These are phyloP conservation scores for Westerdykella ornata DNA, from an alignment of 2,329 filamentous ascomycete species.

Conservation along the genomic window DNA sequence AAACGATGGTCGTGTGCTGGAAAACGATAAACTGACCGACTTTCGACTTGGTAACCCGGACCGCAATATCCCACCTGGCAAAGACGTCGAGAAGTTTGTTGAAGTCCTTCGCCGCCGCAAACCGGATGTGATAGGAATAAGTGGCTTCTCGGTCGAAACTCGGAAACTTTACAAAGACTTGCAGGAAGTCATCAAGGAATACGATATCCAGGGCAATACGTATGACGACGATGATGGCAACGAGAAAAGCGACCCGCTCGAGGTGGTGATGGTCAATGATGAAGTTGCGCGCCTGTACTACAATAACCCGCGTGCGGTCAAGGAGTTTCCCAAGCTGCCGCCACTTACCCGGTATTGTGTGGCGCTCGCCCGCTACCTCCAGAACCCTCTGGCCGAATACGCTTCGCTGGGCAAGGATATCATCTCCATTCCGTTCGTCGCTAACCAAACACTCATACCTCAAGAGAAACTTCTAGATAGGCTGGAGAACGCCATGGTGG, in stretches of 20 bases:
- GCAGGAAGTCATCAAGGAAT: slow-evolving; percentile 68
- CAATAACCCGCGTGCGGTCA: slow-evolving; percentile 69
- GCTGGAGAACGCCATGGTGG: slow-evolving; percentile 93
- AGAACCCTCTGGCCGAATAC: slow-evolving; percentile 95
- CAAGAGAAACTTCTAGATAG: slow-evolving; percentile 80
- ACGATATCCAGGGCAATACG: slow-evolving; percentile 70
- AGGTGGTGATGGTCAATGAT: slow-evolving; percentile 89
- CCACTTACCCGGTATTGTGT: slow-evolving; percentile 84
- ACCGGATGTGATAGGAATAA: slow-evolving; percentile 84
- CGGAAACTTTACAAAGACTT: slow-evolving; percentile 76
- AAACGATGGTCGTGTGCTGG: slow-evolving; percentile 81
- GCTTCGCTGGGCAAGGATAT: slow-evolving; percentile 86
- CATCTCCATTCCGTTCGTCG: slow-evolving; percentile 77
- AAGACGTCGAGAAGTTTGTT: slow-evolving; percentile 62
- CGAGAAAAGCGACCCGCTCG: slow-evolving; percentile 70
- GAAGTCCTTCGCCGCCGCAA: slow-evolving; percentile 72
- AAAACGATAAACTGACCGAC: slow-evolving; percentile 81
- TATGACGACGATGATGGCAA: slow-evolving; percentile 72
- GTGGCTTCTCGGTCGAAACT: slow-evolving; percentile 82
- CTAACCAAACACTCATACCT: slow-evolving; percentile 80
- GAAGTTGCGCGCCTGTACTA: slow-evolving; percentile 96
- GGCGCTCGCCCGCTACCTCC: slow-evolving; percentile 81
- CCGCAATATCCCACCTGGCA: slow-evolving; percentile 59
- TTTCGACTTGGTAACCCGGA: slow-evolving; percentile 60
- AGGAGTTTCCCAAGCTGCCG: slow-evolving; percentile 73